Conservation (phyloP, 2,329 filamentous ascomycete species). For the Xylaria sp. region DNA sequence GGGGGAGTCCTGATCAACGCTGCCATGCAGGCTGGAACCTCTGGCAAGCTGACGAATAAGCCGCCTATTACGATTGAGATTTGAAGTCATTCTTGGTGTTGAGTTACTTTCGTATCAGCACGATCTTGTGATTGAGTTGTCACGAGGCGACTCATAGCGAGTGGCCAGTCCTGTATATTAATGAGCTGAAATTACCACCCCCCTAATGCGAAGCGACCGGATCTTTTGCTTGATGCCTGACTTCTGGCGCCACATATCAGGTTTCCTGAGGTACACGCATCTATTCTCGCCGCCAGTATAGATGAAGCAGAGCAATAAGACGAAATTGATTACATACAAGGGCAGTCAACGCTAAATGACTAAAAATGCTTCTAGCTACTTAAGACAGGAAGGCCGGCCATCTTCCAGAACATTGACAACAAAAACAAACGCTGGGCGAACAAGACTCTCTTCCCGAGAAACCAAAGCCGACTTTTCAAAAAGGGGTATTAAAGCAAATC, state of each 20-base stretch:
- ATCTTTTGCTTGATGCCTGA: neutral
- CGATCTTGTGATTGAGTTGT: neutral
- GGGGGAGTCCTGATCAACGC: constrained; percentile 67
- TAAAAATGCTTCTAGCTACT: constrained; percentile 12
- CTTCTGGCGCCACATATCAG: neutral
- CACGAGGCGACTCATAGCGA: neutral
- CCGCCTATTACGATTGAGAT: constrained; percentile 46
- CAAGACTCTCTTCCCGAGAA: neutral
- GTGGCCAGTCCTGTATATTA: neutral
- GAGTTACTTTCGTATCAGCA: neutral
- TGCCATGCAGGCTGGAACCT: constrained; percentile 64
- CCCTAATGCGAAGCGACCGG: neutral
- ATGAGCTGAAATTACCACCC: neutral
- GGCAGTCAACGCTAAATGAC: constrained; percentile 7
- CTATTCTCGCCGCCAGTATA: neutral
- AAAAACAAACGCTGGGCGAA: neutral
- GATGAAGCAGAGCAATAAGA: neutral
- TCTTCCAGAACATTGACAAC: neutral
- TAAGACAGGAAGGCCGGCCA: neutral
- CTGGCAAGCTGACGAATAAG: constrained; percentile 58
- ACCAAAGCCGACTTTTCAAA: constrained; percentile 4
- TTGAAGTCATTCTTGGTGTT: neutral
- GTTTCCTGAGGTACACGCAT: neutral
- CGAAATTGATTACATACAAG: constrained; percentile 20
- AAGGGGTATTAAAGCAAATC: constrained; percentile 10